Conservation (phyloP, 371 early-diverging fungal genomes). For the Saksenaea vasiformis region DNA sequence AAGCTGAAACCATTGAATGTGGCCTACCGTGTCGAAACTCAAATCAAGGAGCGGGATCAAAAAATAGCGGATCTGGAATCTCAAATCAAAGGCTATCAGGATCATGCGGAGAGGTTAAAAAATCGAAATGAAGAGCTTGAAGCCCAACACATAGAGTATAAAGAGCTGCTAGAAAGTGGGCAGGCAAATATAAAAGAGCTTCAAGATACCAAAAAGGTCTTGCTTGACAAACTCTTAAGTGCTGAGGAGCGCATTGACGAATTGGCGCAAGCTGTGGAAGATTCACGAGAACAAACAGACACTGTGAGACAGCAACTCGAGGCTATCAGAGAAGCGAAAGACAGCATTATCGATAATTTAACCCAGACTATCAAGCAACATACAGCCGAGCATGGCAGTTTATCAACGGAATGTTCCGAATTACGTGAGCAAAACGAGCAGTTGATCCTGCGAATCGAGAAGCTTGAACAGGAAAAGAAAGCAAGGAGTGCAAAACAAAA, state of each 20-base stretch:
- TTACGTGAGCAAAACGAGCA: constrained; percentile 59
- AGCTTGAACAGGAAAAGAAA: constrained; percentile 68
- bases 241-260: constrained; percentile 67
- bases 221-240: constrained; percentile 60
- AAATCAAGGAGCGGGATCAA: constrained; percentile 58
- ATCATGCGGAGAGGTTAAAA: constrained; percentile 53
- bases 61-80: constrained; percentile 54
- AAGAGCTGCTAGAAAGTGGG: constrained; percentile 51
- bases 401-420: constrained; percentile 26
- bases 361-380: neutral
- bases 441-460: constrained; percentile 52
- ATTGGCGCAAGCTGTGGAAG: constrained; percentile 11
- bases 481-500: constrained; percentile 69
- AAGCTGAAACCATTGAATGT: constrained; percentile 97
- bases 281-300: constrained; percentile 5
- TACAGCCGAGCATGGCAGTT: neutral
- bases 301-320: neutral
- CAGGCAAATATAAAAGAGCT: constrained; percentile 42
- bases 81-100: constrained; percentile 49
- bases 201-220: constrained; percentile 63
- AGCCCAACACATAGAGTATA: constrained; percentile 42
- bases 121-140: constrained; percentile 55
- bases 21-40: constrained; percentile 74
- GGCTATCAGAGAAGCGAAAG: neutral
- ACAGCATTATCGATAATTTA: neutral